Evolutionary conservation across 176 grass and related monocot genomes (phyloP), one percentile per base, ranked within the genome.

Genomic region (Oryza officinalis): DNA sequence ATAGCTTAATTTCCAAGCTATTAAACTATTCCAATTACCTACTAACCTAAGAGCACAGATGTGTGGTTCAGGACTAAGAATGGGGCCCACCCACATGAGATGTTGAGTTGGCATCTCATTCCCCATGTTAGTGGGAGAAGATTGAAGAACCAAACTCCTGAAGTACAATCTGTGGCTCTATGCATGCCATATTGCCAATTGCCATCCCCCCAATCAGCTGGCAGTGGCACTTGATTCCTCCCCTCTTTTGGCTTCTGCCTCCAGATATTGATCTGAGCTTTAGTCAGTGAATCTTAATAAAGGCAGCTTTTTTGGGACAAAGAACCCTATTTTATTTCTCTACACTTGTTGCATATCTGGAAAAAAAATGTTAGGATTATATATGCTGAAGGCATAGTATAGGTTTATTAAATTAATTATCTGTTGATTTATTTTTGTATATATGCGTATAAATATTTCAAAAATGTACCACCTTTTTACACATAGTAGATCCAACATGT

Each of bases 101-200:
- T 33, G 50, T 20, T 63, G 66, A 78, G 65, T 78, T 85, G 37
- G 75, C 65, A 78, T 78, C 83, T 78, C 27, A 85, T 78, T 71
- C 83, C 65, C 27, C 75, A 33, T 78, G 50, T 20, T 78, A 71
- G 18, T 71, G 83, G 66, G 50, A 72, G n/a, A 81, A 33, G 3
- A 54, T 54, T 54, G 31, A 23, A 32, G 73, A 77, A 60, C 73
- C 22, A 60, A 23, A 60, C 57, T 60, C 57, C 32, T 77, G 73
- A 70, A 63, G 73, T 43, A 77, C 32, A 54, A 0, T 13, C 1
- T 32, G 33, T 32, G 57, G n/a, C 72, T 35, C 11, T 30, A n/a
- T 20, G 60, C 28, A 15, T 54, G 18, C 18, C 50, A 54, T 8
- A 35, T 35, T 35, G 33, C 33, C 5, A 35, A 35, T 35, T 35